Evolutionary conservation across 164 flowering plant species (phyloP).

Genomic region (Akebia trifoliata): DNA sequence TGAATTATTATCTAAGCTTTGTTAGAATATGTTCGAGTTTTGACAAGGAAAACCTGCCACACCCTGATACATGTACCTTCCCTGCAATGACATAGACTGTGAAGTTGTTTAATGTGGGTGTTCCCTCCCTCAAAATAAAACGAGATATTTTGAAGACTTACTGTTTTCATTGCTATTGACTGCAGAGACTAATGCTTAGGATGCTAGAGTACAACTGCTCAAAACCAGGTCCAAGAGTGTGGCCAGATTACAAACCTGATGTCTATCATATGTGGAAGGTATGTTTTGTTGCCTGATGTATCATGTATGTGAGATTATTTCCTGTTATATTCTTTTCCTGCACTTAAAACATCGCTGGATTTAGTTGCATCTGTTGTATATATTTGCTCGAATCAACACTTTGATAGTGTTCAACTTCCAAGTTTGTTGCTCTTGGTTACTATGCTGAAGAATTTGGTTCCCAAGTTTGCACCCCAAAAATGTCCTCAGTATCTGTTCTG

Average conservation of each 20-base stretch:
- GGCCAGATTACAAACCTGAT: constrained; percentile 13
- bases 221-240: constrained; percentile 16
- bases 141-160: constrained; percentile 3
- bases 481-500: not conserved
- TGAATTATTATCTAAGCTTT: no score
- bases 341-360: no score
- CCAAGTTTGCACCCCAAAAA: no score
- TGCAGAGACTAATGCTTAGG: constrained; percentile 60
- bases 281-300: constrained; percentile 1
- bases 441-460: not conserved
- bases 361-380: not conserved
- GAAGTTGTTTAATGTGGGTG: not conserved
- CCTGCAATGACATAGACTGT: not conserved
- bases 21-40: not conserved
- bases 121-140: not conserved
- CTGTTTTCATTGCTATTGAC: constrained; percentile 11
- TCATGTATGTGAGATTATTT: not conserved
- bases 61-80: not conserved
- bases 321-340: not conserved
- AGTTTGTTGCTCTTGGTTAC: not conserved
- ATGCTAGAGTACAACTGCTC: constrained; percentile 27
- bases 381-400: not conserved
- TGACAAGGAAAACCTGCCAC: not conserved
- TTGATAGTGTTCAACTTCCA: not conserved
- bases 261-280: constrained; percentile 59